Evolutionary conservation across 495 filamentous ascomycete species (phyloP).

Genomic region (Astrothelium macrocarpum): DNA sequence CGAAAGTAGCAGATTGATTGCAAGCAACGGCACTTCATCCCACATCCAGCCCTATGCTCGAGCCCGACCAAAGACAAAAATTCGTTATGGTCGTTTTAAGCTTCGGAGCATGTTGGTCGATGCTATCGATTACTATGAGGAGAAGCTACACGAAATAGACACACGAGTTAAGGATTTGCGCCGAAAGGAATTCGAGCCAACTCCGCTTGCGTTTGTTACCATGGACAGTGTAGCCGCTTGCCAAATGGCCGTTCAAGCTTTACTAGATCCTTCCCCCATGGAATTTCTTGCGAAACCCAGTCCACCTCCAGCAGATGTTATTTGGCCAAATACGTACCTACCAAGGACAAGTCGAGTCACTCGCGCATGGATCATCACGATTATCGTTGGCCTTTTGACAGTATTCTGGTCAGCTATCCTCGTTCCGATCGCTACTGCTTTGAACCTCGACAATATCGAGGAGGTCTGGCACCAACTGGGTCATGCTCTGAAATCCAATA

Average conservation of each 20-base stretch:
- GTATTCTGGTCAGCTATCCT: slow-evolving; percentile 86
- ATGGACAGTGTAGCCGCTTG: slow-evolving; percentile 89
- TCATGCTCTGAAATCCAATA: slow-evolving; percentile 53
- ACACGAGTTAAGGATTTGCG: slow-evolving; percentile 62
- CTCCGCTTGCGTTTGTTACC: slow-evolving; percentile 84
- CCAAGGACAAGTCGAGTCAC: slow-evolving; percentile 61
- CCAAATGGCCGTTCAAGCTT: slow-evolving; percentile 91
- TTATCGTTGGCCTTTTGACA: slow-evolving; percentile 68
- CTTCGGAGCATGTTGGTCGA: slow-evolving; percentile 67
- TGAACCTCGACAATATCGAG: slow-evolving; percentile 68
- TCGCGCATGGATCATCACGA: slow-evolving; percentile 71
- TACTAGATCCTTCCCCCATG: slow-evolving; percentile 79
- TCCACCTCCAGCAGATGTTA: slow-evolving; percentile 76
- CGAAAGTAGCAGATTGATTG: slow-evolving; percentile 45
- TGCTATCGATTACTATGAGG: slow-evolving; percentile 87
- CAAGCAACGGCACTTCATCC: slow-evolving; percentile 31
- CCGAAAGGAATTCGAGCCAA: slow-evolving; percentile 66
- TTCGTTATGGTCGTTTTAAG: slow-evolving; percentile 73
- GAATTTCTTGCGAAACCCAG: slow-evolving; percentile 76
- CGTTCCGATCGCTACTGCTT: slow-evolving; percentile 63
- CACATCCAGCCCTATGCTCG: slow-evolving; percentile 35
- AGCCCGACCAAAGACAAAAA: slow-evolving; percentile 55
- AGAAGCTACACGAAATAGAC: slow-evolving; percentile 71
- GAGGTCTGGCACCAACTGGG: slow-evolving; percentile 63
- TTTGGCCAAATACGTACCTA: slow-evolving; percentile 91